These are phyloP conservation scores for Cladosporium oxysporum DNA, from an alignment of 2,329 filamentous ascomycete genomes.

Conservation along the genomic window DNA sequence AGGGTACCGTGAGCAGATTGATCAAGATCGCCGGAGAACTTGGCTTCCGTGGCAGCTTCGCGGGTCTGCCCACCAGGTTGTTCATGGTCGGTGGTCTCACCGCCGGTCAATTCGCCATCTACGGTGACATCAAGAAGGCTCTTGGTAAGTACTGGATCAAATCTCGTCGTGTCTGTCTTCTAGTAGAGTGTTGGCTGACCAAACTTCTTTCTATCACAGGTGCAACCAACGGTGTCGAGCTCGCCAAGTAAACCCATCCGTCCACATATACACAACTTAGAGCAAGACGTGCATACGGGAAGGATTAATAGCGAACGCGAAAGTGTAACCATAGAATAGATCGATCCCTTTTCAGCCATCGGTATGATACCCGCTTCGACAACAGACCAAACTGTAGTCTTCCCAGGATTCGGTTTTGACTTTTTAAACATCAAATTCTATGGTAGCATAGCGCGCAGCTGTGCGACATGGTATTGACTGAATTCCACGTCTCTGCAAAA, in stretches of 20 bases:
- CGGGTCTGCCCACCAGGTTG: conserved; percentile 77
- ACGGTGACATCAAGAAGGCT: conserved; percentile 72
- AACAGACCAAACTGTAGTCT: neutral
- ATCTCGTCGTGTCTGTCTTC: neutral
- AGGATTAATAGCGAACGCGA: neutral
- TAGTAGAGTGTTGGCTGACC: conserved; percentile 13
- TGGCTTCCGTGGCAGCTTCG: conserved; percentile 71
- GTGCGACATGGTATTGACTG: too few species aligned
- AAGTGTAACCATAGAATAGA: neutral
- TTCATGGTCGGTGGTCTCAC: conserved; percentile 76
- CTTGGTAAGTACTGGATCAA: conserved; percentile 8
- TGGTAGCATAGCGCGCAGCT: neutral
- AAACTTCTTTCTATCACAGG: conserved; percentile 48
- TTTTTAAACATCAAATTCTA: neutral
- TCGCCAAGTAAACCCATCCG: conserved; percentile 42
- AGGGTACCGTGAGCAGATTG: conserved; percentile 76
- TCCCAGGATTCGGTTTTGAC: neutral
- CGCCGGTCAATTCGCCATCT: conserved; percentile 85
- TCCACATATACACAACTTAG: neutral
- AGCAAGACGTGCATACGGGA: neutral
- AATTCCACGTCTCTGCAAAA: too few species aligned
- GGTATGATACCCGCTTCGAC: neutral
- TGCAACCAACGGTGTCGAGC: conserved; percentile 75
- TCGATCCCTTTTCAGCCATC: neutral
- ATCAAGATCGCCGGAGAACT: conserved; percentile 89